phyloP scores from a whole-genome alignment of 129 eudicot species.

The Ambrosia artemisiifolia region DNA sequence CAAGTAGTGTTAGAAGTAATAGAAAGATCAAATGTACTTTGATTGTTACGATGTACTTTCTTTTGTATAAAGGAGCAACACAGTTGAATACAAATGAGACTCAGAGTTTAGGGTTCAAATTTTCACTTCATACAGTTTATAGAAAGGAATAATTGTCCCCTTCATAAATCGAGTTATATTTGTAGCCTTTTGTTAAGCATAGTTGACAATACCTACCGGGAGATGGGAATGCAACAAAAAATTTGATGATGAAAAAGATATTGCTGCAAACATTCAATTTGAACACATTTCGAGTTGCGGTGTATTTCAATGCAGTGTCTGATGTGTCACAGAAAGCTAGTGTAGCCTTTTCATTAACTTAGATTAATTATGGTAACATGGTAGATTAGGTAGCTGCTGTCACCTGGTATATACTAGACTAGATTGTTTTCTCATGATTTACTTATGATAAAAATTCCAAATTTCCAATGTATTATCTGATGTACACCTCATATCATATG shows the following conservation, averaged over 20 bases:
- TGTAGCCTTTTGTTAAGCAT: background rate
- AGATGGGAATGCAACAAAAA: conserved; percentile 3
- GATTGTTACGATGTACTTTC: conserved; percentile 1
- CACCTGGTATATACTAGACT: conserved; percentile 6
- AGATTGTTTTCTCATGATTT: conserved; percentile 1
- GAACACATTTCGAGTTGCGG: background rate
- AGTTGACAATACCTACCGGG: conserved; percentile 7
- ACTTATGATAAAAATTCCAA: background rate
- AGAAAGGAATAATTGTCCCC: background rate
- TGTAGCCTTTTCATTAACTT: background rate
- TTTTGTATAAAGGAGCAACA: background rate
- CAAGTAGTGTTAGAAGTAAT: conserved; percentile 12
- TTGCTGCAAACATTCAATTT: background rate
- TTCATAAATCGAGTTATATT: conserved; percentile 1
- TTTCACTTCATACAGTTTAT: background rate
- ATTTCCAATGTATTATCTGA: conserved; percentile 4
- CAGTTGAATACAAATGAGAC: conserved; percentile 2
- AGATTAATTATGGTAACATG: conserved; percentile 9
- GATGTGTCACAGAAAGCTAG: background rate
- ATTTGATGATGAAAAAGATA: conserved; percentile 16
- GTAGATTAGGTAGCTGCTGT: background rate
- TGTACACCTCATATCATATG: conserved; percentile 14
- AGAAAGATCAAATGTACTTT: background rate
- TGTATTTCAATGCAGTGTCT: conserved; percentile 2
- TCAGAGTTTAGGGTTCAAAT: conserved; percentile 3